phyloP scores from a whole-genome alignment of 495 filamentous ascomycete genomes.

The Rhizodiscina lignyota region DNA sequence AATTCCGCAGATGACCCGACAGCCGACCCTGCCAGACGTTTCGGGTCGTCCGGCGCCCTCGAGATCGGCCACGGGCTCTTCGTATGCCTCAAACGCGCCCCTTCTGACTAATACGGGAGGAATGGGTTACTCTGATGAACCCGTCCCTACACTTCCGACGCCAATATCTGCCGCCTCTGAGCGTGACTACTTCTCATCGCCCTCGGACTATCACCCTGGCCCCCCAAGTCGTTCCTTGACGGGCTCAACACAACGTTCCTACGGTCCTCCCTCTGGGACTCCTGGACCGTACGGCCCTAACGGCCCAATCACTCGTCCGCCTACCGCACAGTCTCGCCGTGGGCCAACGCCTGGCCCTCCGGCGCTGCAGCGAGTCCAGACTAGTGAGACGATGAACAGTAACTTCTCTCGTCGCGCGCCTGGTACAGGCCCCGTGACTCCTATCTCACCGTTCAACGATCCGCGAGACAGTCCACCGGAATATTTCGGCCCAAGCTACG shows the following conservation, averaged over 20 bases:
- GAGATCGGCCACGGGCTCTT: conserved; percentile 32
- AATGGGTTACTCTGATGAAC: conserved; percentile 34
- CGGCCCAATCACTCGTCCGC: too few relatives aligned
- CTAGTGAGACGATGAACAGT: too few relatives aligned
- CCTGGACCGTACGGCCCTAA: too few relatives aligned
- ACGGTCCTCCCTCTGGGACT: too few relatives aligned
- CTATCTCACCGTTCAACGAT: too few relatives aligned
- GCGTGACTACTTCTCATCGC: not conserved
- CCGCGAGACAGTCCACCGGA: too few relatives aligned
- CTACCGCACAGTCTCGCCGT: not conserved
- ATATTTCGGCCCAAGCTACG: too few relatives aligned
- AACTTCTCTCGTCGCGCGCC: too few relatives aligned
- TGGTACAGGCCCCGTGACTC: too few relatives aligned
- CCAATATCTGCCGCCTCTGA: not conserved
- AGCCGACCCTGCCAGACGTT: conserved; percentile 29
- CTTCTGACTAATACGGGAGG: conserved; percentile 39
- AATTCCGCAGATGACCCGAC: conserved; percentile 12
- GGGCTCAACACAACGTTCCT: not conserved
- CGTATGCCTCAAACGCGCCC: conserved; percentile 40
- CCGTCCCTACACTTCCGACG: too few relatives aligned
- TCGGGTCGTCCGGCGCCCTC: conserved; percentile 24
- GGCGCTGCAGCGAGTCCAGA: too few relatives aligned
- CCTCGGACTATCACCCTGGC: not conserved
- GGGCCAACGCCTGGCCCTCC: too few relatives aligned
- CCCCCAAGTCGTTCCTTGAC: not conserved